A percentile compares a stretch with the other conserved stretches of the same genome.
phyloP scores from a whole-genome alignment of 768 basidiomycete species.

The Suillus fuscotomentosus region DNA sequence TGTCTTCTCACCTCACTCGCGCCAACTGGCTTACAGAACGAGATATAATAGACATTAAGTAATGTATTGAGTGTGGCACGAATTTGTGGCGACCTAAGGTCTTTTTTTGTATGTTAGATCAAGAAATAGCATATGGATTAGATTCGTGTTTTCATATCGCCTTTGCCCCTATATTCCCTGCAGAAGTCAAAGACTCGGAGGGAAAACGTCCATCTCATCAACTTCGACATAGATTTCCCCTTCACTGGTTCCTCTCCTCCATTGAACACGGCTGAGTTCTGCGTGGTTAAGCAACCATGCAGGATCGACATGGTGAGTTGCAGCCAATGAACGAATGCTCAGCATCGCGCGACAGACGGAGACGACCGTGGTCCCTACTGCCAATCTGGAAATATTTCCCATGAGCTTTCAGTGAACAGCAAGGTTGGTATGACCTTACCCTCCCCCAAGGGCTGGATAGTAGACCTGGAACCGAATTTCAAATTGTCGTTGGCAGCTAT shows the following conservation, averaged over 20 bases:
- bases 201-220: not conserved
- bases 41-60: too few relatives aligned
- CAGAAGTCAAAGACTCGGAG: not conserved
- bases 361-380: constrained; percentile 16
- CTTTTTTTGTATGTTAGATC: too few relatives aligned
- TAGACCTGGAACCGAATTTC: constrained; percentile 9
- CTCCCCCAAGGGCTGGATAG: constrained; percentile 4
- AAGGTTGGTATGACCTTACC: constrained; percentile 7
- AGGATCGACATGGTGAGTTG: constrained; percentile 38
- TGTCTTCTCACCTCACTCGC: too few relatives aligned
- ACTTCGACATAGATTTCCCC: constrained; percentile 34
- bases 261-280: constrained; percentile 43
- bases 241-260: constrained; percentile 34
- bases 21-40: too few relatives aligned
- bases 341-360: constrained; percentile 39
- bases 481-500: not conserved
- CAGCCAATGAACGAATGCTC: constrained; percentile 42
- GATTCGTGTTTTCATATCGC: not conserved
- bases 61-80: too few relatives aligned
- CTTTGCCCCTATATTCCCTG: not conserved
- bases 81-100: too few relatives aligned
- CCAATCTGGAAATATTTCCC: not conserved
- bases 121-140: too few relatives aligned
- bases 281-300: constrained; percentile 44
- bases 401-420: not conserved